These are phyloP conservation scores for Hanseniaspora thailandica DNA, from an alignment of 805 yeast species.

Conservation along the genomic window DNA sequence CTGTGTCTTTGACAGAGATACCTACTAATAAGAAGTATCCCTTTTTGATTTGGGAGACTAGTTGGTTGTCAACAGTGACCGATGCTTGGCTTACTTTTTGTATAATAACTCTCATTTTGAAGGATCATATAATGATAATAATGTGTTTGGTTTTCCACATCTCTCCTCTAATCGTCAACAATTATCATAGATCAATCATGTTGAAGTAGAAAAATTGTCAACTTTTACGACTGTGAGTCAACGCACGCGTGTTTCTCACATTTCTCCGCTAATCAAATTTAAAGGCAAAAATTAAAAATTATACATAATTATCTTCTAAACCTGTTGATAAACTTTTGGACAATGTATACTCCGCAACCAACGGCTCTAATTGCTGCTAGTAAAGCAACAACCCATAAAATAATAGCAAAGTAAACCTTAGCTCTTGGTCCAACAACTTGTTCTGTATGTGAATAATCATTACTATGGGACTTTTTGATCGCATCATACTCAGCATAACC, in stretches of 20 bases:
- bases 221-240: too few species aligned
- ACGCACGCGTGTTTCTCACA: too few species aligned
- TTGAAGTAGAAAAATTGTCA: too few species aligned
- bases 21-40: slow-evolving; percentile 82
- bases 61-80: slow-evolving; percentile 63
- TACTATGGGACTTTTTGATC: slow-evolving; percentile 18
- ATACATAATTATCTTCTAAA: not conserved
- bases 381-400: slow-evolving; percentile 86
- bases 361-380: slow-evolving; percentile 73
- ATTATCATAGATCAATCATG: too few species aligned
- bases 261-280: not conserved
- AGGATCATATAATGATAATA: too few species aligned
- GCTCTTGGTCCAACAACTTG: slow-evolving; percentile 35
- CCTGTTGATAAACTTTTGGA: slow-evolving; percentile 24
- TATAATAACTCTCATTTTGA: slow-evolving; percentile 76
- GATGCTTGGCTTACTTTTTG: slow-evolving; percentile 85
- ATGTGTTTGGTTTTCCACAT: not conserved
- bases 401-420: slow-evolving; percentile 63
- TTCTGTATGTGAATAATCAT: slow-evolving; percentile 17
- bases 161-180: too few species aligned
- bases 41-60: slow-evolving; percentile 58
- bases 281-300: not conserved
- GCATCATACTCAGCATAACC: slow-evolving; percentile 44
- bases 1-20: slow-evolving; percentile 63
- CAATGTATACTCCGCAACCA: slow-evolving; percentile 57